Conservation (phyloP, 192 early-diverging fungal species). For the Glomus cerebriforme region DNA sequence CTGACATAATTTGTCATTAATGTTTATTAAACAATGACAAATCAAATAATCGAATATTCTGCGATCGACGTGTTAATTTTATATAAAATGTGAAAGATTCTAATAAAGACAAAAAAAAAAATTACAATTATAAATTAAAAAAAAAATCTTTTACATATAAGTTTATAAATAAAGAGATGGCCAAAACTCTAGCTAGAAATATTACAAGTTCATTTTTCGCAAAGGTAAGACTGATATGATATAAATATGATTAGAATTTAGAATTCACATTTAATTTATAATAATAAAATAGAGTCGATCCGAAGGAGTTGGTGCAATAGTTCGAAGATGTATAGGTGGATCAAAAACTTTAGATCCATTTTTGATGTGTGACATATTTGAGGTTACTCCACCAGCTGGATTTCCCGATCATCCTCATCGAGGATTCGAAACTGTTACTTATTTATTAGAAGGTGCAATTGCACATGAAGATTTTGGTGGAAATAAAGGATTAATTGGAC, state of each 20-base stretch:
- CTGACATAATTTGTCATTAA: too few species aligned
- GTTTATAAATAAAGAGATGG: neutral
- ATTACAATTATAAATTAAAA: too few species aligned
- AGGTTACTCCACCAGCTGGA: slow-evolving; percentile 44
- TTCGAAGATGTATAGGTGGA: slow-evolving; percentile 76
- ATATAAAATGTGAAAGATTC: too few species aligned
- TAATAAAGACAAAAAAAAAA: too few species aligned
- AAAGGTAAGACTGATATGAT: slow-evolving; percentile 5
- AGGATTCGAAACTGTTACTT: slow-evolving; percentile 82
- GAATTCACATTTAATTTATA: neutral
- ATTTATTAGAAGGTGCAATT: slow-evolving; percentile 59
- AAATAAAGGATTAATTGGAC: slow-evolving; percentile 65
- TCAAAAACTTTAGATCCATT: slow-evolving; percentile 81
- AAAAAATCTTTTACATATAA: too few species aligned
- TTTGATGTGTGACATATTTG: slow-evolving; percentile 80
- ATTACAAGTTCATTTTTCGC: slow-evolving; percentile 18
- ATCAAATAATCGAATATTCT: too few species aligned
- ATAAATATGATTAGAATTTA: neutral
- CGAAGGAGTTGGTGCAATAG: slow-evolving; percentile 83
- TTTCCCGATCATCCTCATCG: slow-evolving; percentile 80
- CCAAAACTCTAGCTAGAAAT: neutral
- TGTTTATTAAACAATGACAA: too few species aligned
- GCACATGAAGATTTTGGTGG: slow-evolving; percentile 80
- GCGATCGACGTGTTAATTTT: too few species aligned
- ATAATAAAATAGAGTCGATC: slow-evolving; percentile 37